Evolutionary conservation across 1,139 yeast genomes (phyloP), one percentile per base, ranked within the genome.

Genomic region (Geotrichum carabidarum): DNA sequence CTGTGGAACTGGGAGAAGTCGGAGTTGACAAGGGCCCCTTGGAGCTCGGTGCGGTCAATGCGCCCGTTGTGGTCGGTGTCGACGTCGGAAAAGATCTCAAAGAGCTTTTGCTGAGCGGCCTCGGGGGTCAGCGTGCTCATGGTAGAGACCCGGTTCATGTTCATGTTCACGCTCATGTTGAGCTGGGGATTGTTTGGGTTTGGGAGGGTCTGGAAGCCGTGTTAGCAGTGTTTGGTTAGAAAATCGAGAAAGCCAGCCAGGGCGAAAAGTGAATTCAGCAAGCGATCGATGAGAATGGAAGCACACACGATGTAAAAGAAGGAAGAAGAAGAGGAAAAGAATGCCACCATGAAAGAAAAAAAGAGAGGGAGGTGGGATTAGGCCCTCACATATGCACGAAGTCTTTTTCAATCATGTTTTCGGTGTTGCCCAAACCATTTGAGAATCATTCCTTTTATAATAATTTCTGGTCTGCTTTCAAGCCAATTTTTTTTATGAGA

Each of bases 1-100:
- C 80, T 76, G 61, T 81, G 80, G 66, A 85, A 85, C 59, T 79
- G 75, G 1, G 89, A 77, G 62, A 79, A 79, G 62, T 83, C 87
- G 41, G 72, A 73, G 65, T 85, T 85, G 44, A 80, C 74, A 54
- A 85, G 72, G 1, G 89, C 90, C 54, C 74, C 71, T 1, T 84
- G 77, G 53, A 85, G 74, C 68, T 85, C 93, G 14, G 68, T 68
- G 49, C 81, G 81, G 1, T 83, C 77, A 46, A 85, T 74, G 54
- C 69, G 71, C 0, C 91, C 91, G 42, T 80, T 77, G 17, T 46
- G 57, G 50, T 63, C 64, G 36, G 60, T 58, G 54, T 66, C 68
- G 30, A 66, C 68, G 14, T 65, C 65, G 51, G 59, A 58, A 54
- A 67, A 67, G 41, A 67, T 54, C 42, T 59, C 56, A 38, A 61